phyloP scores from a whole-genome alignment of 768 basidiomycete genomes.

The Boletus reticulatus region DNA sequence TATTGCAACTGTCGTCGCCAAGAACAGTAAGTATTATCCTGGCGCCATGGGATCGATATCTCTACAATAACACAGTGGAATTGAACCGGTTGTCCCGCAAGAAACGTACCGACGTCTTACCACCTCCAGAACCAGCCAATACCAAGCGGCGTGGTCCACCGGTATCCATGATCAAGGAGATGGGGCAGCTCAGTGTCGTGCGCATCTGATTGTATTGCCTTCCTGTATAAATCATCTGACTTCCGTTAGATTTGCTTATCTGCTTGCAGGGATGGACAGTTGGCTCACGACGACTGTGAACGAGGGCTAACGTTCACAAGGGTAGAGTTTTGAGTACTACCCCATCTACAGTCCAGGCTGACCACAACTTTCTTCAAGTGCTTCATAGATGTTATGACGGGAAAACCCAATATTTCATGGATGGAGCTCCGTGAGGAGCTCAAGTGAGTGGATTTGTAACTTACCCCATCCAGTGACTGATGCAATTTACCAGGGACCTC shows the following conservation, averaged over 20 bases:
- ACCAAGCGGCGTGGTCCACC: conserved; percentile 3
- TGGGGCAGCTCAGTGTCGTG: conserved; percentile 21
- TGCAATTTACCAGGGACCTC: conserved; percentile 2
- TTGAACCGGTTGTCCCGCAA: not conserved
- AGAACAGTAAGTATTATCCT: conserved; percentile 7
- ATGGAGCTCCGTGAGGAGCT: conserved; percentile 16
- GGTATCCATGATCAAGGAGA: not conserved
- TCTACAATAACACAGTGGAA: conserved; percentile 2
- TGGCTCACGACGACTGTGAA: conserved; percentile 21
- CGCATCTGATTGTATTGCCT: not conserved
- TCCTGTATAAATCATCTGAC: not conserved
- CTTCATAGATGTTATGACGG: conserved; percentile 13
- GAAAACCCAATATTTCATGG: conserved; percentile 18
- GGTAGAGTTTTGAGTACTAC: conserved; percentile 5
- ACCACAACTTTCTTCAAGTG: conserved; percentile 9
- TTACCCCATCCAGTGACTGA: not conserved
- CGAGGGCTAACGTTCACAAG: conserved; percentile 23
- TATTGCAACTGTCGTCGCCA: not conserved
- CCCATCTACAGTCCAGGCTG: not conserved
- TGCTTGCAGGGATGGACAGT: conserved; percentile 25
- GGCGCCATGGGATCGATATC: not conserved
- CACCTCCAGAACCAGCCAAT: conserved; percentile 4
- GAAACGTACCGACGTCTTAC: not conserved
- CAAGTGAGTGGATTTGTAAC: conserved; percentile 8
- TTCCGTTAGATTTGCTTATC: conserved; percentile 24